phyloP scores from a whole-genome alignment of 2,329 filamentous ascomycete species.

The Neonectria hederae region DNA sequence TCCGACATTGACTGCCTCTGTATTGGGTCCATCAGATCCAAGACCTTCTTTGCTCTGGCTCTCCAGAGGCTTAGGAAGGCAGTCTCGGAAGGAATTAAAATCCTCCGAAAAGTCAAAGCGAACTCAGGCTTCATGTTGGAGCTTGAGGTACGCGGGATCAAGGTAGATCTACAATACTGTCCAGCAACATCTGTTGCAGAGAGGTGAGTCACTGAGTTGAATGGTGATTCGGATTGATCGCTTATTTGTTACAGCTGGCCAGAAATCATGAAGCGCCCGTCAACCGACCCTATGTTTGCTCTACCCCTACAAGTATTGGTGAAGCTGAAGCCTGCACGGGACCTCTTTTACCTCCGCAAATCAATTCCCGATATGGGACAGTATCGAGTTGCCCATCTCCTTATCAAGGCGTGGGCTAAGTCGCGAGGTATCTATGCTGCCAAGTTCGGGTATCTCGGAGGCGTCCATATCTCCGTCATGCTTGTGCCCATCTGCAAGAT shows the following conservation, averaged over 20 bases:
- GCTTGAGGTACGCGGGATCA: constrained; percentile 65
- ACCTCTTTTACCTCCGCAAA: constrained; percentile 67
- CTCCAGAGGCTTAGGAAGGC: constrained; percentile 63
- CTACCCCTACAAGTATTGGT: constrained; percentile 65
- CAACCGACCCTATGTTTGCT: constrained; percentile 63
- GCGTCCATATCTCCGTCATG: constrained; percentile 71
- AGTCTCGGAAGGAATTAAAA: constrained; percentile 52
- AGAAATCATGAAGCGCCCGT: constrained; percentile 55
- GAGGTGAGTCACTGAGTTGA: constrained; percentile 44
- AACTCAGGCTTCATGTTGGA: constrained; percentile 72
- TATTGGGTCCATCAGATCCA: constrained; percentile 68
- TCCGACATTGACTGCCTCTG: constrained; percentile 75
- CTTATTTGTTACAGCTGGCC: constrained; percentile 52
- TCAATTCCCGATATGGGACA: constrained; percentile 67
- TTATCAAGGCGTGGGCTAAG: constrained; percentile 70
- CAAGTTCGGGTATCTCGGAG: constrained; percentile 72
- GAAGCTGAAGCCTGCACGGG: constrained; percentile 72
- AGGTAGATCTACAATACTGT: constrained; percentile 74
- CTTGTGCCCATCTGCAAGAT: constrained; percentile 69
- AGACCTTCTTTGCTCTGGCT: constrained; percentile 69
- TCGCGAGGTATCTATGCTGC: constrained; percentile 70
- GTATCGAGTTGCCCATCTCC: constrained; percentile 67
- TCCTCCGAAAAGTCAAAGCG: constrained; percentile 67
- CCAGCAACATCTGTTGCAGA: constrained; percentile 65
- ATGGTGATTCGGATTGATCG: not conserved